Evolutionary conservation across 306 rosid species (phyloP), one percentile per base, ranked within the genome.

Genomic region (Trichosanthes truncata): DNA sequence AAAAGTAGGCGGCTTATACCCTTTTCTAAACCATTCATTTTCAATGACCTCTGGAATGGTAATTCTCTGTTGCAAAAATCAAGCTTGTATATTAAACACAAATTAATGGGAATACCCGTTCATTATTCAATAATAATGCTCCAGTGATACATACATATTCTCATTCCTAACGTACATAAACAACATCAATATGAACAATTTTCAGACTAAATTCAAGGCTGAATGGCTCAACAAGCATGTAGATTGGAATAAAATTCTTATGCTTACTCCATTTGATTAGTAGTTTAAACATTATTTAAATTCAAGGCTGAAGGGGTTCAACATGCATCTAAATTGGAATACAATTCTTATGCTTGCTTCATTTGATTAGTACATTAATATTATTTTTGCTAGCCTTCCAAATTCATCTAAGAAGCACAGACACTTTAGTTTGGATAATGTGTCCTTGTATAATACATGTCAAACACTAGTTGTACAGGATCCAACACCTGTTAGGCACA

Each of bases 11-110:
- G 97, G 93, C 78, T 81, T 89, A 79, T 95, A 92, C 73, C 97
- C 98, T 83, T 95, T 95, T 89, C 87, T 95, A 85, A 95, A 95
- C 98, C 98, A 95, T 62, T 95, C 97, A 82, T 91, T 95, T 81
- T 92, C 92, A 85, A 92, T 89, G 40, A 95, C 87, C 77, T 91
- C 98, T 17, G 93, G 83, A 78, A 90, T 80, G 45, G 95, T 91
- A 81, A 95, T 95, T 76, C 98, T 69, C 98, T 95, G 93, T 84
- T 87, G 67, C 84, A 81, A 69, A 68, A 81, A 46, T 38, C 83
- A 60, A 63, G 75, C 48, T 49, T 18, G 43, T 48, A 17, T 9
- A 25, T 48, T 10, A 46, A 74, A 48, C 25, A 20, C 26, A 29
- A 26, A 49, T 48, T 45, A 45, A 26, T 46, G 17, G 9, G 7